These are phyloP conservation scores for Microbotryum lychnidis-dioicae DNA, from an alignment of 1,284 basidiomycete genomes.

Conservation along the genomic window DNA sequence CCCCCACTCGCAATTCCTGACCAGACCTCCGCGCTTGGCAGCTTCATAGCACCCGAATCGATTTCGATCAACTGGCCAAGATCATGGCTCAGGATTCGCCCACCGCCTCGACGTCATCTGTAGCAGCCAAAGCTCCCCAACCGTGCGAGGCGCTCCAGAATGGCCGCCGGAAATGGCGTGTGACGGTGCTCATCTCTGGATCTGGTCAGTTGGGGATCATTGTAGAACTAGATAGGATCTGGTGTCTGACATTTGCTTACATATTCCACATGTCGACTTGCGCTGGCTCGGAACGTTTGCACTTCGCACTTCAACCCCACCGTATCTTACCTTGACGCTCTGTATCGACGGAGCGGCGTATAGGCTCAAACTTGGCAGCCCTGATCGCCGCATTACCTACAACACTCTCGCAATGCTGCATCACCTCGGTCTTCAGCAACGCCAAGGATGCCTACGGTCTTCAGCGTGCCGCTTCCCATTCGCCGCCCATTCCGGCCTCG, in stretches of 20 bases:
- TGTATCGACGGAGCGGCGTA: neutral
- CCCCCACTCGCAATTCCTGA: too few species aligned
- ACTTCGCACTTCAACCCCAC: neutral
- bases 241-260: neutral
- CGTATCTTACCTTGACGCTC: neutral
- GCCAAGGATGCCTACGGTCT: conserved; percentile 86
- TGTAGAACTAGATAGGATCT: too few species aligned
- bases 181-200: conserved; percentile 68
- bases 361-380: conserved; percentile 92
- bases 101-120: too few species aligned
- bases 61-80: too few species aligned
- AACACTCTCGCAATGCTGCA: conserved; percentile 47
- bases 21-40: too few species aligned
- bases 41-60: too few species aligned
- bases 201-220: conserved; percentile 53
- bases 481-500: conserved; percentile 58
- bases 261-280: neutral
- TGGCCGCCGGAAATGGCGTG: conserved; percentile 32
- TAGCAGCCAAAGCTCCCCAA: too few species aligned
- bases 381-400: conserved; percentile 76
- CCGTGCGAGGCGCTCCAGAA: too few species aligned
- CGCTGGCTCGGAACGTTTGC: neutral
- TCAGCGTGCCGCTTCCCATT: conserved; percentile 62
- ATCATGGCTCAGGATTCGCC: too few species aligned
- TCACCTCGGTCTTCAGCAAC: conserved; percentile 83